phyloP scores from a whole-genome alignment of 805 yeast genomes.

The Kregervanrija pseudodelftensis region DNA sequence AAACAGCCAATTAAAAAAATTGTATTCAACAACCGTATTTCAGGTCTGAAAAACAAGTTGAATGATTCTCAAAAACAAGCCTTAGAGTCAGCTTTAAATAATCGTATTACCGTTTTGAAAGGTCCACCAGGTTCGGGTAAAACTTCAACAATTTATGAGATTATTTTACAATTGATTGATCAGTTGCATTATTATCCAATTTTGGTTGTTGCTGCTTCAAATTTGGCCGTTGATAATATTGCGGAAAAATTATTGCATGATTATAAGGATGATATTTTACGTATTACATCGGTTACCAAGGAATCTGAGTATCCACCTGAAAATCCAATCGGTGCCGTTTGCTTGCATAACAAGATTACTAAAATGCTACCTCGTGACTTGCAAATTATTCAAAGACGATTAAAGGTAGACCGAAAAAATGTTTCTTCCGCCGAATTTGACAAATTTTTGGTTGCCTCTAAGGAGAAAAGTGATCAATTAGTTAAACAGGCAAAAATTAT shows the following conservation, averaged over 20 bases:
- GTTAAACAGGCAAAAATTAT: slow-evolving; percentile 63
- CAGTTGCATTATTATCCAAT: slow-evolving; percentile 55
- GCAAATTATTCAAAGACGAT: slow-evolving; percentile 35
- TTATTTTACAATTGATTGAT: slow-evolving; percentile 65
- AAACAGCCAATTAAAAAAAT: slow-evolving; percentile 29
- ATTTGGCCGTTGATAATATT: slow-evolving; percentile 69
- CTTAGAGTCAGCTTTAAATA: slow-evolving; percentile 61
- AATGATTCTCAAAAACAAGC: slow-evolving; percentile 75
- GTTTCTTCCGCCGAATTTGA: slow-evolving; percentile 38
- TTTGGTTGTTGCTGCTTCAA: slow-evolving; percentile 68
- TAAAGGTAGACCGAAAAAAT: slow-evolving; percentile 37
- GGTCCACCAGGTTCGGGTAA: slow-evolving; percentile 84
- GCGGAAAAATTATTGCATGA: slow-evolving; percentile 56
- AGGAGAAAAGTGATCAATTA: slow-evolving; percentile 24
- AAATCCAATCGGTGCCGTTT: slow-evolving; percentile 53
- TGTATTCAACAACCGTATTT: slow-evolving; percentile 46
- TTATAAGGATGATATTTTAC: slow-evolving; percentile 43
- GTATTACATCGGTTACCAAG: slow-evolving; percentile 54
- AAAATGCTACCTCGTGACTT: slow-evolving; percentile 40
- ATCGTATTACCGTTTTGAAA: slow-evolving; percentile 49
- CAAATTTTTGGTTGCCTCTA: slow-evolving; percentile 35
- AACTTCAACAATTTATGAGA: slow-evolving; percentile 78
- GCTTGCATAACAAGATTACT: slow-evolving; percentile 55
- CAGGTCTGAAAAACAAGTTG: slow-evolving; percentile 44
- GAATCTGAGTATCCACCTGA: slow-evolving; percentile 48